phyloP scores from a whole-genome alignment of 805 yeast genomes.

The Wickerhamiella domercqiae region DNA sequence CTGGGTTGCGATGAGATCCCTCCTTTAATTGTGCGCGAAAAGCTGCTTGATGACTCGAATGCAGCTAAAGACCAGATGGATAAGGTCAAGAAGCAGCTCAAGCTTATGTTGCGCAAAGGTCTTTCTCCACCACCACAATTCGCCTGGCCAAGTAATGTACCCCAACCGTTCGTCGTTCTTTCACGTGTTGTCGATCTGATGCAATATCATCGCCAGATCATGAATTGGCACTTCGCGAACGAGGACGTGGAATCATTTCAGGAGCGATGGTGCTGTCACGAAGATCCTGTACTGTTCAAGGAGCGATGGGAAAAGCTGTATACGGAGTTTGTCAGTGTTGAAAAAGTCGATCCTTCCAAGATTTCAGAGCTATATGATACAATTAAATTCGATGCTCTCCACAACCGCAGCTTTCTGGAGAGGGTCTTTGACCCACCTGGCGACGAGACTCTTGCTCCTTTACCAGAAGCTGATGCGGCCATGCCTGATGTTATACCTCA shows the following conservation, averaged over 20 bases:
- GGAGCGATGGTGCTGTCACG: constrained; percentile 88
- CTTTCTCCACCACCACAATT: constrained; percentile 94
- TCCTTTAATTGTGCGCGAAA: constrained; percentile 70
- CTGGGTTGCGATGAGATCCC: constrained; percentile 53
- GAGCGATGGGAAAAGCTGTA: constrained; percentile 97
- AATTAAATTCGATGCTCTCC: constrained; percentile 95
- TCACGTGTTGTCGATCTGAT: constrained; percentile 87
- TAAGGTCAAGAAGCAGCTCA: constrained; percentile 88
- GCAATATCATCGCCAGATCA: constrained; percentile 74
- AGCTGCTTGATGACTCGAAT: constrained; percentile 84
- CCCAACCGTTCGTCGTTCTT: constrained; percentile 89
- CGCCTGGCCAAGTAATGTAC: constrained; percentile 98
- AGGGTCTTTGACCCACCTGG: constrained; percentile 44
- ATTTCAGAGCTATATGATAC: constrained; percentile 94
- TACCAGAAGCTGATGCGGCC: constrained; percentile 32
- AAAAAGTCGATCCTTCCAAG: constrained; percentile 94
- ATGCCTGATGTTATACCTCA: constrained; percentile 20
- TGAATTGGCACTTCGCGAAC: constrained; percentile 63
- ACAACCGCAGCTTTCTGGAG: constrained; percentile 77
- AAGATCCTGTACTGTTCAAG: constrained; percentile 74
- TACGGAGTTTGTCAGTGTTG: constrained; percentile 80
- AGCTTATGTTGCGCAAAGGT: constrained; percentile 87
- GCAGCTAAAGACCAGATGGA: constrained; percentile 98
- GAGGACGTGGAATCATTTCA: constrained; percentile 57
- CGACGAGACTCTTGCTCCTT: constrained; percentile 14